Conservation (phyloP, 129 eudicot genomes). For the Logfia minima region DNA sequence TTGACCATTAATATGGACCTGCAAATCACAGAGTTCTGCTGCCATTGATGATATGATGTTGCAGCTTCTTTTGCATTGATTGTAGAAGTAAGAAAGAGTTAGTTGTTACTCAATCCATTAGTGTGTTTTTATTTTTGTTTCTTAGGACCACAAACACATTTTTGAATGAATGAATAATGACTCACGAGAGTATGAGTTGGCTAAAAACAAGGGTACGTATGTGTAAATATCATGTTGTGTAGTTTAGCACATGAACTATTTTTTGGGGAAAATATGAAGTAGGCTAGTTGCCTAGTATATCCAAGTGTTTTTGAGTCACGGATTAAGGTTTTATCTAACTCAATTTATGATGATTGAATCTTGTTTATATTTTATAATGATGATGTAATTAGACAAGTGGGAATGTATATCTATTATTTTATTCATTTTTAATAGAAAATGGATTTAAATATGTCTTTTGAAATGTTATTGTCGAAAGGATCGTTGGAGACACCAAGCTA, state of each 20-base stretch:
- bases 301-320: conserved; percentile 32
- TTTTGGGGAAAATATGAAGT: conserved; percentile 14
- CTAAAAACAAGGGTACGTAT: conserved; percentile 23
- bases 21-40: conserved; percentile 66
- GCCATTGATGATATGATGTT: conserved; percentile 50
- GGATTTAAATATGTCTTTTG: neutral
- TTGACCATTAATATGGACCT: conserved; percentile 78
- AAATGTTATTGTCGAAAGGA: neutral
- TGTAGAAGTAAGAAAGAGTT: conserved; percentile 31
- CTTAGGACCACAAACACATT: conserved; percentile 37
- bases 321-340: conserved; percentile 26
- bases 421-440: neutral
- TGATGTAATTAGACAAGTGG: conserved; percentile 26
- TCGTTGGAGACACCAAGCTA: neutral
- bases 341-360: neutral
- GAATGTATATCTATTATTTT: neutral
- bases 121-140: conserved; percentile 8
- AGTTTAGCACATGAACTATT: conserved; percentile 20
- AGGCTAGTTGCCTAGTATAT: conserved; percentile 15
- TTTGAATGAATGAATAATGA: conserved; percentile 9
- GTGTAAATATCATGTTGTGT: conserved; percentile 9
- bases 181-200: conserved; percentile 41
- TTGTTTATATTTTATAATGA: neutral
- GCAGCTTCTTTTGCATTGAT: conserved; percentile 46
- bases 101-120: conserved; percentile 26